phyloP scores from a whole-genome alignment of 2,329 filamentous ascomycete species.

The Hymenoscyphus linearis region DNA sequence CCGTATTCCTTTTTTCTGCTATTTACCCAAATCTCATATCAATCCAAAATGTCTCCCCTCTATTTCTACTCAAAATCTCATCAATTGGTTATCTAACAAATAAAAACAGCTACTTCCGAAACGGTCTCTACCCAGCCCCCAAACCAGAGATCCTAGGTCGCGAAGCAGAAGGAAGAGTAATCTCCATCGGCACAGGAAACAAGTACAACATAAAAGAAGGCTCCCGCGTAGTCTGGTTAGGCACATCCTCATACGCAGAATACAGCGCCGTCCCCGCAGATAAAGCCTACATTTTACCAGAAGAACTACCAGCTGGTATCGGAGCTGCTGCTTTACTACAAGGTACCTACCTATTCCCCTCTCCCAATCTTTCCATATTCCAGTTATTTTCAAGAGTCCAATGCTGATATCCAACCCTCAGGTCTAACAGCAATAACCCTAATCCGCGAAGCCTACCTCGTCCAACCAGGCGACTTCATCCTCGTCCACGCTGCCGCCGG shows the following conservation, averaged over 20 bases:
- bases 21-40: no score
- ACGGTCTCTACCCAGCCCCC: conserved; percentile 69
- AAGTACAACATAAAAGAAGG: conserved; percentile 53
- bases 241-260: conserved; percentile 48
- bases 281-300: conserved; percentile 59
- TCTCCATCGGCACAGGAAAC: conserved; percentile 49
- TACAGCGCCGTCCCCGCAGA: conserved; percentile 49
- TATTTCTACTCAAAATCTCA: no score
- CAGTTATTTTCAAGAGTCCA: no score
- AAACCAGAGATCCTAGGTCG: conserved; percentile 75
- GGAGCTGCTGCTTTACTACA: conserved; percentile 69
- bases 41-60: background rate
- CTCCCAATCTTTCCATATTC: no score
- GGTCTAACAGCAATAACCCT: conserved; percentile 76
- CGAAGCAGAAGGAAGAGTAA: conserved; percentile 71
- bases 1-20: background rate
- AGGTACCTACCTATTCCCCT: conserved; percentile 31
- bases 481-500: conserved; percentile 84
- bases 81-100: no score
- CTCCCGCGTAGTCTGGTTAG: conserved; percentile 68
- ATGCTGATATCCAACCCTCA: no score
- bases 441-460: conserved; percentile 65
- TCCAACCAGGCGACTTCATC: conserved; percentile 73
- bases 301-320: conserved; percentile 52
- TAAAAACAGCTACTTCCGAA: conserved; percentile 67